Evolutionary conservation across 2,329 filamentous ascomycete species (phyloP).

Genomic region (Penicillium crustosum): DNA sequence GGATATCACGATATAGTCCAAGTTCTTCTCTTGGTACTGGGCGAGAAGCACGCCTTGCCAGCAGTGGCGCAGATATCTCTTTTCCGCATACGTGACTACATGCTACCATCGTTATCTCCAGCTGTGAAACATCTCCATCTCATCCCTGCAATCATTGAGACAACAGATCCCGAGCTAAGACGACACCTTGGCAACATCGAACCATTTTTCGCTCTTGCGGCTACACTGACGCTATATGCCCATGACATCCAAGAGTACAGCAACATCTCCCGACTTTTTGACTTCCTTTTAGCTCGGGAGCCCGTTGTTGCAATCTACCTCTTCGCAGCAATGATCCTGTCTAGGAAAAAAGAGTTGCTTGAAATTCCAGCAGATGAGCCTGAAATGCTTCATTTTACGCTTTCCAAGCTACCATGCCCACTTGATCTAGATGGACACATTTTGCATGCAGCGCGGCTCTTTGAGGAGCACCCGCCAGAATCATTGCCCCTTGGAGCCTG

Average conservation of each 20-base stretch:
- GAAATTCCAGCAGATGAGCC: conserved; percentile 78
- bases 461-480: conserved; percentile 68
- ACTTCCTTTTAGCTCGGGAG: conserved; percentile 82
- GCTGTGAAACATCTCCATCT: conserved; percentile 83
- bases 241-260: conserved; percentile 90
- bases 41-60: conserved; percentile 57
- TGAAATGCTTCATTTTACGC: conserved; percentile 85
- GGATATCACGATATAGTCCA: conserved; percentile 99
- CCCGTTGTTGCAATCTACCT: conserved; percentile 89
- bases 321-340: conserved; percentile 83
- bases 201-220: conserved; percentile 91
- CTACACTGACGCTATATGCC: conserved; percentile 91
- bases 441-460: conserved; percentile 62
- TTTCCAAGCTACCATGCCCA: conserved; percentile 80
- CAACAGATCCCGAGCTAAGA: conserved; percentile 69
- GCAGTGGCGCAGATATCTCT: conserved; percentile 80
- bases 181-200: conserved; percentile 73
- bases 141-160: conserved; percentile 75
- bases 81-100: conserved; percentile 92
- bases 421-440: conserved; percentile 81
- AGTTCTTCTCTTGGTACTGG: conserved; percentile 84
- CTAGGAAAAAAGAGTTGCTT: conserved; percentile 79
- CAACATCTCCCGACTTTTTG: conserved; percentile 87
- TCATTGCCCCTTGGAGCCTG: conserved; percentile 64
- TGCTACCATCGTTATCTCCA: conserved; percentile 83